Evolutionary conservation across 2,329 filamentous ascomycete species (phyloP), one percentile per base, ranked within the genome.

Genomic region (Fusarium sp.): DNA sequence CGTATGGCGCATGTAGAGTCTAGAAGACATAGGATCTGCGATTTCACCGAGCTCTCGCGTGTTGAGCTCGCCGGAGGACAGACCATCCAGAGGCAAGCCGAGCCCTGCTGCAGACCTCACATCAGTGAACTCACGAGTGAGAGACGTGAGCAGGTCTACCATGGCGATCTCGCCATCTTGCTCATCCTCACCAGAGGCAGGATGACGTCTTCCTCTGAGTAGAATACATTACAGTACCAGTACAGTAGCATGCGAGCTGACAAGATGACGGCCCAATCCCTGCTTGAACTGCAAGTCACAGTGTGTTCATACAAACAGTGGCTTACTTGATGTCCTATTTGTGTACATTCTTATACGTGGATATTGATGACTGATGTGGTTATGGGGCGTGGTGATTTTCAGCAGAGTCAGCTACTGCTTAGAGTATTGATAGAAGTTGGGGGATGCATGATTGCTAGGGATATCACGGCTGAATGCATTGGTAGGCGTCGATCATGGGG

Each of bases 71-170:
- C 59, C 64, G 65, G 70, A 64, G 62, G 62, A 59, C 58, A 67
- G 70, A 63, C 65, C 64, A 73, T 71, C 62, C 72, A 75, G 73
- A 74, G 73, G 73, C 73, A 75, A 75, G 73, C 71, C 73, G 71
- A 74, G 73, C 73, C 73, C 73, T 74, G 71, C 59, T 66, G 68
- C 71, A 69, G 71, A 63, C 55, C 60, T 70, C 57, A 62, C 62
- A 45, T 54, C 59, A 57, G 65, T 69, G 61, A 57, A 53, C 50
- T 40, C 45, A 62, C 51, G 57, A 60, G 63, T 65, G 70, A 74
- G 62, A 69, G 64, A 57, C 63, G 69, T 62, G 58, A 54, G 67
- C 62, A 65, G 73, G 73, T 75, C 70, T 74, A 72, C 71, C 54
- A 70, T 71, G 73, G 73, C 66, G 64, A 73, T 65, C 55, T 67